A percentile compares a stretch with the other conserved stretches of the same genome.
Evolutionary conservation across 495 filamentous ascomycete genomes (phyloP).

Genomic region (Neurospora sp.): DNA sequence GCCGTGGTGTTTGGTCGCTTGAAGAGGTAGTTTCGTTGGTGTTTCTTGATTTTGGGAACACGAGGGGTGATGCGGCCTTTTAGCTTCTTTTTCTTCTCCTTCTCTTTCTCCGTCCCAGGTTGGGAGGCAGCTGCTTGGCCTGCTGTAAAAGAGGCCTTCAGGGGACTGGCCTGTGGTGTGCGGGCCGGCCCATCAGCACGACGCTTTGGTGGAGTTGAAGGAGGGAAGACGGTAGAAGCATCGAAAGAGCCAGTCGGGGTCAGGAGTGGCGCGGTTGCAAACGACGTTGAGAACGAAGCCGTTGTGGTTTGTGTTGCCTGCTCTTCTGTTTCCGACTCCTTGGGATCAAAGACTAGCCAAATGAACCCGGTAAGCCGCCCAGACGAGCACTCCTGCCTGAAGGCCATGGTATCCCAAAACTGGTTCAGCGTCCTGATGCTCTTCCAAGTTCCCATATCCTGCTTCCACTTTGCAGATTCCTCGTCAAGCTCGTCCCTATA

Average conservation of each 20-base stretch:
- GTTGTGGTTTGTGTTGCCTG: neutral
- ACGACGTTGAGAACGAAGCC: neutral
- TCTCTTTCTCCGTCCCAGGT: neutral
- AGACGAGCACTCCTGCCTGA: slow-evolving; percentile 87
- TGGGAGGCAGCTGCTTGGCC: neutral
- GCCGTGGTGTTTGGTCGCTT: slow-evolving; percentile 37
- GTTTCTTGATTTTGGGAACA: slow-evolving; percentile 46
- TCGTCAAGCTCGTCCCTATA: slow-evolving; percentile 86
- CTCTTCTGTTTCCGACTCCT: neutral
- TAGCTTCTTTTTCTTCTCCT: slow-evolving; percentile 34
- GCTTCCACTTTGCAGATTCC: slow-evolving; percentile 33
- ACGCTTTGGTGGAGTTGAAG: slow-evolving; percentile 25
- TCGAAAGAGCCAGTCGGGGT: slow-evolving; percentile 20
- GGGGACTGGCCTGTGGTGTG: slow-evolving; percentile 14
- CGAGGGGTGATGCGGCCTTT: slow-evolving; percentile 43
- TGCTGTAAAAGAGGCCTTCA: slow-evolving; percentile 6
- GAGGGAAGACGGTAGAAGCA: slow-evolving; percentile 10
- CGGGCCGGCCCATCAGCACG: slow-evolving; percentile 7
- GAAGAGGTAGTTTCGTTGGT: slow-evolving; percentile 27
- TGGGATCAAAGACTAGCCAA: slow-evolving; percentile 72
- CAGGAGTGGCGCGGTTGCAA: neutral
- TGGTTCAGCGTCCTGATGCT: slow-evolving; percentile 72
- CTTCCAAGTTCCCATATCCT: slow-evolving; percentile 60
- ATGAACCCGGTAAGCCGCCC: slow-evolving; percentile 87
- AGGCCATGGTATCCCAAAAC: slow-evolving; percentile 99